These are phyloP conservation scores for Lineolata rhizophorae DNA, from an alignment of 495 filamentous ascomycete species.

Conservation along the genomic window DNA sequence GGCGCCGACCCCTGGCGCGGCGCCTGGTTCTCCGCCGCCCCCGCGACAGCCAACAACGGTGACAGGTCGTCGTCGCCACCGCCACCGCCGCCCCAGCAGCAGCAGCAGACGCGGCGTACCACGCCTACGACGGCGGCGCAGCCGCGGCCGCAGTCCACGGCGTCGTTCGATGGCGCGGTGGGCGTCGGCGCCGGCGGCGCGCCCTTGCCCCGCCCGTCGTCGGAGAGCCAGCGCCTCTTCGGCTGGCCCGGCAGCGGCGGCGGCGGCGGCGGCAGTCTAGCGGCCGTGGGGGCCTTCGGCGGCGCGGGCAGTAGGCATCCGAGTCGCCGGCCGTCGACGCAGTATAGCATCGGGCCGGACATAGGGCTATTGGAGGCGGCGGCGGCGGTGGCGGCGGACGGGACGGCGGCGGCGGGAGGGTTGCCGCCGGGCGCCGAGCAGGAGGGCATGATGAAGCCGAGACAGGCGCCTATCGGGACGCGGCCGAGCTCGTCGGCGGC, in stretches of 20 bases:
- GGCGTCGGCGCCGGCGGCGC: not conserved
- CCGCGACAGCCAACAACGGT: too few relatives aligned
- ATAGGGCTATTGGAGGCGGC: conserved; percentile 4
- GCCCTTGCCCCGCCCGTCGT: conserved; percentile 15
- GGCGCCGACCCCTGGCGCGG: too few relatives aligned
- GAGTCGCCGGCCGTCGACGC: conserved; percentile 16
- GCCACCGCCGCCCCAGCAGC: too few relatives aligned
- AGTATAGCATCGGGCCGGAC: conserved; percentile 15
- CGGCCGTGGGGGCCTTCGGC: conserved; percentile 8
- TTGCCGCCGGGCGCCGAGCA: too few relatives aligned
- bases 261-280: too few relatives aligned
- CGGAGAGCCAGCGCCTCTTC: conserved; percentile 12
- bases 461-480: conserved; percentile 19
- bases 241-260: conserved; percentile 11
- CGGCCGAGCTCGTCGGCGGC: conserved; percentile 12
- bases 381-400: not conserved
- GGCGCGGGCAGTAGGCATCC: conserved; percentile 10
- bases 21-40: conserved; percentile 9
- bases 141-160: conserved; percentile 17
- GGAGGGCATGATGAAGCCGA: conserved; percentile 13
- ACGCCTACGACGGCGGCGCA: conserved; percentile 7
- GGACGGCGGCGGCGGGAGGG: too few relatives aligned
- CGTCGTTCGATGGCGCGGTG: conserved; percentile 18
- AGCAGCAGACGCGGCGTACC: too few relatives aligned
- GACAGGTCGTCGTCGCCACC: too few relatives aligned